Evolutionary conservation across 768 basidiomycete species (phyloP), one percentile per base, ranked within the genome.

Genomic region (Rhodosporidiobolus odoratus): DNA sequence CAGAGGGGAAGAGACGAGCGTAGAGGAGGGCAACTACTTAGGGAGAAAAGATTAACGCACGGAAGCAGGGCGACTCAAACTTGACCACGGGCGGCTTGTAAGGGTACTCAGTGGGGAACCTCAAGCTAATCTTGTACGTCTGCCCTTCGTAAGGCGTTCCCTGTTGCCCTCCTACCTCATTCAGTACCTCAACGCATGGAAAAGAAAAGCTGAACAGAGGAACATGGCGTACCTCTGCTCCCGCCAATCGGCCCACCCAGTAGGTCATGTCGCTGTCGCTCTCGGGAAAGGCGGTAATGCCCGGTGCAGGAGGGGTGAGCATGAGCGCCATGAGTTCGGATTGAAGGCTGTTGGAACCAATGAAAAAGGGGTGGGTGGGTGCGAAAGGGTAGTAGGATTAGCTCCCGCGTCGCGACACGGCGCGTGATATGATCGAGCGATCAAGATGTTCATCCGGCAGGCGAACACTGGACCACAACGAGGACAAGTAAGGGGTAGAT

Each of bases 231-330:
- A 75, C 73, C 58, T 75, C 74, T 0, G 74, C 68, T 0, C 92
- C 92, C 76, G 90, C 89, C 76, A 94, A 89, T 52, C 90, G 91
- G 12, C 91, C 92, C 8, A 86, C 84, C 92, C 92, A 94, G 77
- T 92, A 91, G 72, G 91, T 91, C 21, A 94, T 82, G 79, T 91
- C 92, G 17, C 87, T 85, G 68, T 94, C 91, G 69, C 85, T 86
- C 77, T 88, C 91, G 2, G 92, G 92, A 79, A 92, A 93, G 12
- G 92, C 92, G 58, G 91, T 91, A 66, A 75, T 75, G 15, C 74
- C 74, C 21, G 53, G 30, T 0, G 65, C 68, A 0, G 74, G 71
- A 0, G 65, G 57, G 25, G 70, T 41, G 68, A 75, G 69, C 74
- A 75, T 75, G 56, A 75, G 64, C 27, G 70, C 45, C 74, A 75